phyloP scores from a whole-genome alignment of 1,139 yeast genomes.

The Candida labiduridarum region DNA sequence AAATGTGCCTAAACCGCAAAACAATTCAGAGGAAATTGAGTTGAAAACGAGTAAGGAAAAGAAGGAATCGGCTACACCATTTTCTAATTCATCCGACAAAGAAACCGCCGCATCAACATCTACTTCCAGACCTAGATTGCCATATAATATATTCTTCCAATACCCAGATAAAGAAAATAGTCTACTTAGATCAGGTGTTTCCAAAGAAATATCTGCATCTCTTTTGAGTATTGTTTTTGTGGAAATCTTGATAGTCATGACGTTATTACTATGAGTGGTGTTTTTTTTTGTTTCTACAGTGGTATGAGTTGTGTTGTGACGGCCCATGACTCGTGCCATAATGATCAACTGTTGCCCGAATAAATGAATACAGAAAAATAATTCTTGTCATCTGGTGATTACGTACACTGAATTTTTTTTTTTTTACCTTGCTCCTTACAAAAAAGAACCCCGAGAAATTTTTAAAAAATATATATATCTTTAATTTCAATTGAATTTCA shows the following conservation, averaged over 20 bases:
- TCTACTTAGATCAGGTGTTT: slow-evolving; percentile 10
- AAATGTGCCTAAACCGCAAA: neutral
- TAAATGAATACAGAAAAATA: neutral
- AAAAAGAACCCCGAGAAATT: slow-evolving; percentile 2
- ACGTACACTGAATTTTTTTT: neutral
- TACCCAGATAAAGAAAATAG: slow-evolving; percentile 8
- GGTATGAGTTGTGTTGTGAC: neutral
- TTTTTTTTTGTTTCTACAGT: neutral
- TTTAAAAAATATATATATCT: slow-evolving; percentile 1
- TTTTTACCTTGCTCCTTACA: neutral
- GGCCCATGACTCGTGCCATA: neutral
- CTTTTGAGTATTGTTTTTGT: slow-evolving; percentile 7
- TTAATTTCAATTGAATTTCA: neutral
- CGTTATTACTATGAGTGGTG: slow-evolving; percentile 6
- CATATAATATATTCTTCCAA: slow-evolving; percentile 9
- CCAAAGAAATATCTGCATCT: slow-evolving; percentile 7
- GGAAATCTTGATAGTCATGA: slow-evolving; percentile 8
- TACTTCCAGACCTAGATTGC: slow-evolving; percentile 2
- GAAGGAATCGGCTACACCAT: neutral
- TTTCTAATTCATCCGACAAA: neutral
- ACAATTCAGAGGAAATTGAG: neutral
- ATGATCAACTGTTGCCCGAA: slow-evolving; percentile 6
- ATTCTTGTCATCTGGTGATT: slow-evolving; percentile 6
- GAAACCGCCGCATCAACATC: neutral
- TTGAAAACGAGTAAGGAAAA: neutral